Evolutionary conservation across 2,329 filamentous ascomycete genomes (phyloP).

Genomic region (Exophiala dermatitidis): DNA sequence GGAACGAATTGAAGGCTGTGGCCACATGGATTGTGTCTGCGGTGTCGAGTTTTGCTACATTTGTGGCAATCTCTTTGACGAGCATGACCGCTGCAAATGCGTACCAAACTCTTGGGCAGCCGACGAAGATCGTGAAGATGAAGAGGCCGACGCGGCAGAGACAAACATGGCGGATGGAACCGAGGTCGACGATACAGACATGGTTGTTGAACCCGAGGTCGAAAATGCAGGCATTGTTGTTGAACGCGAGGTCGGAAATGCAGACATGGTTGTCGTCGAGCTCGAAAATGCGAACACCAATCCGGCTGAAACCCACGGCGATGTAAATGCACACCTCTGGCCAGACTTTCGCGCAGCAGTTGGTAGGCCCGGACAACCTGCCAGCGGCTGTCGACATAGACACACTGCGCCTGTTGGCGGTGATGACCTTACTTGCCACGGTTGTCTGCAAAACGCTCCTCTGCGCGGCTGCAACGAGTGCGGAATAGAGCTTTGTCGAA

Average conservation of each 20-base stretch:
- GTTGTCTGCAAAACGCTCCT: background rate
- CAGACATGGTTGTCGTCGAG: no score
- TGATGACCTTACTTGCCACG: background rate
- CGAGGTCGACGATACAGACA: background rate
- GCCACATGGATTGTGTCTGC: conserved; percentile 21
- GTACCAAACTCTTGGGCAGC: background rate
- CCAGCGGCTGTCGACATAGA: background rate
- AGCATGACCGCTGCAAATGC: conserved; percentile 7
- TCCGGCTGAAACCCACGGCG: no score
- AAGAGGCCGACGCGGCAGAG: background rate
- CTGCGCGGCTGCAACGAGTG: conserved; percentile 1
- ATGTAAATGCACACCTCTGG: background rate
- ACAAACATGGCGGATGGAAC: conserved; percentile 1
- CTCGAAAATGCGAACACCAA: no score
- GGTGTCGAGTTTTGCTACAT: conserved; percentile 22
- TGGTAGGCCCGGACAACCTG: background rate
- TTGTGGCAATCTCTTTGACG: conserved; percentile 16
- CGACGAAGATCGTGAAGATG: conserved; percentile 5
- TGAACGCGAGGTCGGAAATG: background rate
- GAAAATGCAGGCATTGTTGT: background rate
- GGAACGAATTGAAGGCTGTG: conserved; percentile 19
- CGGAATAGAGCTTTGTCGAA: conserved; percentile 2
- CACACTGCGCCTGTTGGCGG: background rate
- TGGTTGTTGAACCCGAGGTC: background rate
- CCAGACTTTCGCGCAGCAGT: background rate